Evolutionary conservation across 495 filamentous ascomycete species (phyloP).

Genomic region (Tuber melanosporum): DNA sequence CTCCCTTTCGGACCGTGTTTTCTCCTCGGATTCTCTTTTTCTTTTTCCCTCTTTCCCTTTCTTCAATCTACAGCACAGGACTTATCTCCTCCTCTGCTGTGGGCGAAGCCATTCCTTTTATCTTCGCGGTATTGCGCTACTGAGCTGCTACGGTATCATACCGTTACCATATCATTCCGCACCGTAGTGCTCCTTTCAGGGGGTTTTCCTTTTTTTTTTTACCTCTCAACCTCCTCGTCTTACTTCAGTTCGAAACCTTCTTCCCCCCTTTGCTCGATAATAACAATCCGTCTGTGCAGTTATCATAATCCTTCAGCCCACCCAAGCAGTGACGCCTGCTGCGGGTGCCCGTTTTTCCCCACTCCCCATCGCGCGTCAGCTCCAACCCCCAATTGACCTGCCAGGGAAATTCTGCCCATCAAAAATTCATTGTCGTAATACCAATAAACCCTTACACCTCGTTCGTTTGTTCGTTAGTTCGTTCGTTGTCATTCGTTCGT

Average conservation of each 20-base stretch:
- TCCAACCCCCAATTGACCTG: conserved; percentile 36
- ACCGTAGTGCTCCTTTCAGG: neutral
- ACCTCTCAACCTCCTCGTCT: conserved; percentile 18
- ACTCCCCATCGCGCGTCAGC: neutral
- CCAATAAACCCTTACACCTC: conserved; percentile 4
- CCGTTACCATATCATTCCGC: neutral
- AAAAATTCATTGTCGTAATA: neutral
- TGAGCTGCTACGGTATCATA: neutral
- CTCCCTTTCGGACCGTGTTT: conserved; percentile 11
- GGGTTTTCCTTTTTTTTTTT: neutral
- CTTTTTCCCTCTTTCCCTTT: conserved; percentile 20
- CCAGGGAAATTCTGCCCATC: conserved; percentile 3
- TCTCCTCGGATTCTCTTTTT: conserved; percentile 6
- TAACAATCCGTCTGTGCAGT: conserved; percentile 19
- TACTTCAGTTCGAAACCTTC: conserved; percentile 14
- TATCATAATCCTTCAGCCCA: neutral
- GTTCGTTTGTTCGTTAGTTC: conserved; percentile 13
- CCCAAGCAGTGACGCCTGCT: conserved; percentile 38
- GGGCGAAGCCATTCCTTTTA: neutral
- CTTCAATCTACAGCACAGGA: conserved; percentile 10
- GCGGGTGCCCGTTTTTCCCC: conserved; percentile 16
- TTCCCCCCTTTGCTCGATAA: conserved; percentile 13
- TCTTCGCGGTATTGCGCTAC: neutral
- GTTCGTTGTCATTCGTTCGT: conserved; percentile 14
- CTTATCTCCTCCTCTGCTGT: conserved; percentile 23